These are phyloP conservation scores for Plicaturopsis crispa DNA, from an alignment of 768 basidiomycete genomes.

Conservation along the genomic window DNA sequence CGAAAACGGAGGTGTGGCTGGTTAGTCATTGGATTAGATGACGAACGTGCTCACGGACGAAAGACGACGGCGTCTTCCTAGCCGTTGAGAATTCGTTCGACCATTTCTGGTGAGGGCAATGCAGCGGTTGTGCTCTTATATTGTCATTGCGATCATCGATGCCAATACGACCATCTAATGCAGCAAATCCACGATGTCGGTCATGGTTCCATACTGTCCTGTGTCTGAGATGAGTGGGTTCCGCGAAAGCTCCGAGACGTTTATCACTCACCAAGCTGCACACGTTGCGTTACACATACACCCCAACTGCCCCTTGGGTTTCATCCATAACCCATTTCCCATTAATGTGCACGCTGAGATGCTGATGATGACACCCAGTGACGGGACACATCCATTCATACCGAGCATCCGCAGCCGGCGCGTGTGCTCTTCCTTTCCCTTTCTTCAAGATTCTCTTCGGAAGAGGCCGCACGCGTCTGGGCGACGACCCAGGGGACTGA, in stretches of 20 bases:
- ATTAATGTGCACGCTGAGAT: slow-evolving; percentile 49
- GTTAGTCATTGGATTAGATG: background rate
- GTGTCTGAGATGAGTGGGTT: too few species aligned
- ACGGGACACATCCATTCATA: slow-evolving; percentile 65
- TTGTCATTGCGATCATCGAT: background rate
- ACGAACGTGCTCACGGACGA: background rate
- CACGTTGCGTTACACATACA: slow-evolving; percentile 27
- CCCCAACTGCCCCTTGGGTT: slow-evolving; percentile 27
- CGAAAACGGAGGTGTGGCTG: too few species aligned
- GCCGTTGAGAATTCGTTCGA: background rate
- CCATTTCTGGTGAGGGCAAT: background rate
- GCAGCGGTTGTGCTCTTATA: background rate
- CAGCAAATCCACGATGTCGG: background rate
- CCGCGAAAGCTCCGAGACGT: too few species aligned
- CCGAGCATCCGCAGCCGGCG: slow-evolving; percentile 33
- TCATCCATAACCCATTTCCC: slow-evolving; percentile 58
- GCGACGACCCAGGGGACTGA: slow-evolving; percentile 2
- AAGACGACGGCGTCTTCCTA: background rate
- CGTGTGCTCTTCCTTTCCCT: slow-evolving; percentile 18
- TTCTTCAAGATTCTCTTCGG: slow-evolving; percentile 12
- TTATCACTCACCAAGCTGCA: background rate
- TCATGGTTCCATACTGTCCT: background rate
- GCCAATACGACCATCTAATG: background rate
- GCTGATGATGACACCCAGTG: slow-evolving; percentile 40
- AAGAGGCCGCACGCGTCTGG: slow-evolving; percentile 6